Percentiles rank a stretch among this genome's conserved stretches.
Evolutionary conservation across 83 land plant species (phyloP).

Genomic region (Diphasiastrum complanatum): DNA sequence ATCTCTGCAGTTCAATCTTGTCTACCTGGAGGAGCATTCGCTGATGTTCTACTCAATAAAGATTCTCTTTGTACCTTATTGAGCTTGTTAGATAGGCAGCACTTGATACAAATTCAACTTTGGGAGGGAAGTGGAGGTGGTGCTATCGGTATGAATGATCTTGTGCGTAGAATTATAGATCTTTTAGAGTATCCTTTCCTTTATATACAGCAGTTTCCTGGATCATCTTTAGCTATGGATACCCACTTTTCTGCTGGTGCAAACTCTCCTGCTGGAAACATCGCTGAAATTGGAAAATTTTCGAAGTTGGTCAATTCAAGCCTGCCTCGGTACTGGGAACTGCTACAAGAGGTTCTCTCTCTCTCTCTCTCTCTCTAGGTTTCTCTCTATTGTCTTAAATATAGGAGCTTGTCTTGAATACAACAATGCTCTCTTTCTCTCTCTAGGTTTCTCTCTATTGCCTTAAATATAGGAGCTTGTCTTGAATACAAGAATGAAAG

Average conservation of each 20-base stretch:
- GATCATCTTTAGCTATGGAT: slow-evolving; percentile 50
- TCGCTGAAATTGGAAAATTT: slow-evolving; percentile 49
- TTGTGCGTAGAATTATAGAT: slow-evolving; percentile 55
- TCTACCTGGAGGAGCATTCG: slow-evolving; percentile 66
- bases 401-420: too few relatives aligned
- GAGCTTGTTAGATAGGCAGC: slow-evolving; percentile 51
- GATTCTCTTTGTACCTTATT: slow-evolving; percentile 52
- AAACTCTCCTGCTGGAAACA: slow-evolving; percentile 59
- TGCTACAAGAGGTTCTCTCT: slow-evolving; percentile 64
- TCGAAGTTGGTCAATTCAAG: slow-evolving; percentile 54
- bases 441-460: too few relatives aligned
- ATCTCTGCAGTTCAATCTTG: slow-evolving; percentile 59
- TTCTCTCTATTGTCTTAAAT: too few relatives aligned
- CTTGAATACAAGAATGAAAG: too few relatives aligned
- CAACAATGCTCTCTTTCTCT: too few relatives aligned
- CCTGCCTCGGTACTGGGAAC: slow-evolving; percentile 62
- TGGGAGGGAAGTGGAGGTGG: slow-evolving; percentile 94
- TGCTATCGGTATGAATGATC: slow-evolving; percentile 51
- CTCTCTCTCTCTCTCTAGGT: too few relatives aligned
- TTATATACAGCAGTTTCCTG: slow-evolving; percentile 49
- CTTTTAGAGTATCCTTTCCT: slow-evolving; percentile 83
- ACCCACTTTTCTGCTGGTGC: slow-evolving; percentile 54
- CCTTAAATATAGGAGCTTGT: too few relatives aligned
- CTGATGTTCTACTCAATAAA: slow-evolving; percentile 53
- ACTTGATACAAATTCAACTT: slow-evolving; percentile 50